Conservation (phyloP, 2,329 filamentous ascomycete species). For the Leptographium flavum region DNA sequence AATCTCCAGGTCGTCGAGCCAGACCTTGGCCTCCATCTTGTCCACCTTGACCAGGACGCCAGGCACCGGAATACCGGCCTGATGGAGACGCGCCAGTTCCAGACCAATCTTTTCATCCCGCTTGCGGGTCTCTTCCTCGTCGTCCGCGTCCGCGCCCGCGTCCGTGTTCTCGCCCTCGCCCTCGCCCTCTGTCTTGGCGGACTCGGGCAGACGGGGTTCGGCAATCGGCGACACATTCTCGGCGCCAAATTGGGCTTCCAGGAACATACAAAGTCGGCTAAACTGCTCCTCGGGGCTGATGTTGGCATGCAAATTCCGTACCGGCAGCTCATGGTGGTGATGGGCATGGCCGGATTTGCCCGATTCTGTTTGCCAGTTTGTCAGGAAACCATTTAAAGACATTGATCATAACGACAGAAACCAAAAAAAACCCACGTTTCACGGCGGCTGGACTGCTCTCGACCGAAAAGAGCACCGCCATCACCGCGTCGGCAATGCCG, state of each 20-base stretch:
- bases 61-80: slow-evolving; percentile 77
- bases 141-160: slow-evolving; percentile 6
- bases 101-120: slow-evolving; percentile 31
- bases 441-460: slow-evolving; percentile 92
- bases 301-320: slow-evolving; percentile 59
- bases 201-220: slow-evolving; percentile 37
- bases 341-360: slow-evolving; percentile 35
- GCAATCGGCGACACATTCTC: slow-evolving; percentile 70
- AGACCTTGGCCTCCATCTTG: slow-evolving; percentile 74
- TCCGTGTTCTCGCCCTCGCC: slow-evolving; percentile 18
- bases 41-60: slow-evolving; percentile 80
- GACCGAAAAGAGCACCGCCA: slow-evolving; percentile 81
- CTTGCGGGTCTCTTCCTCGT: slow-evolving; percentile 20
- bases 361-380: slow-evolving; percentile 37
- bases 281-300: slow-evolving; percentile 63
- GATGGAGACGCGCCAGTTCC: slow-evolving; percentile 68
- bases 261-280: slow-evolving; percentile 80
- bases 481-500: slow-evolving; percentile 91
- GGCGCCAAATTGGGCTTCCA: slow-evolving; percentile 88
- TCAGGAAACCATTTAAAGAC: too few species aligned
- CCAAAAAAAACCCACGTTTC: slow-evolving; percentile 46
- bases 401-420: not conserved
- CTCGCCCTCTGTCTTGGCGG: slow-evolving; percentile 23
- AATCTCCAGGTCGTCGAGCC: slow-evolving; percentile 83
- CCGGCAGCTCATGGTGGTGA: slow-evolving; percentile 20